Evolutionary conservation across 768 basidiomycete species (phyloP).

Genomic region (Saitozyma podzolica): DNA sequence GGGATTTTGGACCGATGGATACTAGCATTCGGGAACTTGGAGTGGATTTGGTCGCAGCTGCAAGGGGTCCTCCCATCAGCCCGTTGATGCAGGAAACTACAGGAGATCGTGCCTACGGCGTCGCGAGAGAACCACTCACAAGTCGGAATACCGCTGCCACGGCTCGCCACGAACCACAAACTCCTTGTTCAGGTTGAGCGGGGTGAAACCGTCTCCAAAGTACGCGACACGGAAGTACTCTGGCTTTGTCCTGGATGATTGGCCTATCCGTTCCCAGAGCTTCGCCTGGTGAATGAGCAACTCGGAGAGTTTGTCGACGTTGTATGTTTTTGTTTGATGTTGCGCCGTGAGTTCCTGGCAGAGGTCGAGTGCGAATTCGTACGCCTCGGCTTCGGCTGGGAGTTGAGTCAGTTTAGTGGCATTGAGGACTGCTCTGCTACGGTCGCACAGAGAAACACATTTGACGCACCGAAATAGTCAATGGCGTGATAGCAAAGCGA

Average conservation of each 20-base stretch:
- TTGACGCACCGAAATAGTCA: conserved; percentile 77
- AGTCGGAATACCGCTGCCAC: conserved; percentile 73
- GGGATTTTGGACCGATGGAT: conserved; percentile 72
- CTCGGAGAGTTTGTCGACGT: conserved; percentile 83
- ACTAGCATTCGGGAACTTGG: conserved; percentile 82
- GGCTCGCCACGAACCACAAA: conserved; percentile 93
- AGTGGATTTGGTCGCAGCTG: conserved; percentile 80
- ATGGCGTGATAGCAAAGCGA: conserved; percentile 85
- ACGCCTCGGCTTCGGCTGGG: conserved; percentile 92
- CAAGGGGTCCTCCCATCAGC: conserved; percentile 52
- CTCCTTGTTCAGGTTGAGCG: conserved; percentile 75
- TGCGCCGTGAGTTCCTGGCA: conserved; percentile 88
- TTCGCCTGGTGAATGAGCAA: conserved; percentile 84
- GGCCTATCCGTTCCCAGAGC: conserved; percentile 77
- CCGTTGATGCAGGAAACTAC: conserved; percentile 49
- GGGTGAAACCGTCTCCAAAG: conserved; percentile 80
- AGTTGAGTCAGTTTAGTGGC: conserved; percentile 7
- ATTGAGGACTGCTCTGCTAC: background rate
- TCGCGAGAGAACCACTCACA: conserved; percentile 24
- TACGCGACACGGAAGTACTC: conserved; percentile 91
- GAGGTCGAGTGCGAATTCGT: conserved; percentile 89
- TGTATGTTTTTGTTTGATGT: conserved; percentile 84
- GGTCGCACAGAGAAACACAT: background rate
- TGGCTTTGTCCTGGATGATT: conserved; percentile 74
- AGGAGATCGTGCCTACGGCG: background rate